Evolutionary conservation across 306 rosid species (phyloP).

Genomic region (Abrus pulchellus): DNA sequence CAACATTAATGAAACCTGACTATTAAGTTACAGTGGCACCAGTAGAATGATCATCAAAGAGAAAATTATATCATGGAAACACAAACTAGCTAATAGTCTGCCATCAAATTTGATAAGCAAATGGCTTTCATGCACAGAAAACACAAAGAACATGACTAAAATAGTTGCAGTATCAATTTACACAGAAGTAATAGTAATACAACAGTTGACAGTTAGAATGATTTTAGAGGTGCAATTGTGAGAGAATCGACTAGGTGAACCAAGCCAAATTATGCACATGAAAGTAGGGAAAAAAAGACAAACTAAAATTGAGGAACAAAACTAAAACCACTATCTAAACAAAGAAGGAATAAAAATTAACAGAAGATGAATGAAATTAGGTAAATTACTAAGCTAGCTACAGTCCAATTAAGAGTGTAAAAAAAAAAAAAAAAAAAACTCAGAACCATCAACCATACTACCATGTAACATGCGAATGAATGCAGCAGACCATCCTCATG

Average conservation of each 20-base stretch:
- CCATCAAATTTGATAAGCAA: slow-evolving; percentile 9
- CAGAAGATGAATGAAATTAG: slow-evolving; percentile 1
- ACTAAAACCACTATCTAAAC: not conserved
- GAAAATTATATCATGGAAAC: not conserved
- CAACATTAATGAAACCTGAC: not conserved
- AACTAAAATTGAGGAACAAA: not conserved
- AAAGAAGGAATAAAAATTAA: not conserved
- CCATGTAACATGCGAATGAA: not conserved
- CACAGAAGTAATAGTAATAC: not conserved
- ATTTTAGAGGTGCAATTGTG: not conserved
- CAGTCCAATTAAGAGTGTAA: not conserved
- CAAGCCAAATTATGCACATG: not conserved
- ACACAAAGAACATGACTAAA: not conserved
- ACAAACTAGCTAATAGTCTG: slow-evolving; percentile 7
- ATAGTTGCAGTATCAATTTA: not conserved
- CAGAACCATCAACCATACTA: not conserved
- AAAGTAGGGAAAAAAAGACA: not conserved
- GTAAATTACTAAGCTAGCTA: not conserved
- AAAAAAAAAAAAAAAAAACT: not conserved
- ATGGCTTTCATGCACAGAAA: not conserved
- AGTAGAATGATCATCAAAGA: not conserved
- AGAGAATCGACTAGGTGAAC: not conserved
- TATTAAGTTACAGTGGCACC: not conserved
- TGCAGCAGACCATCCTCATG: not conserved
- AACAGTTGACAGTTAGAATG: not conserved